A percentile compares a stretch with the other conserved stretches of the same genome.
Conservation (phyloP, 2,329 filamentous ascomycete genomes). For the Claviceps sp. region DNA sequence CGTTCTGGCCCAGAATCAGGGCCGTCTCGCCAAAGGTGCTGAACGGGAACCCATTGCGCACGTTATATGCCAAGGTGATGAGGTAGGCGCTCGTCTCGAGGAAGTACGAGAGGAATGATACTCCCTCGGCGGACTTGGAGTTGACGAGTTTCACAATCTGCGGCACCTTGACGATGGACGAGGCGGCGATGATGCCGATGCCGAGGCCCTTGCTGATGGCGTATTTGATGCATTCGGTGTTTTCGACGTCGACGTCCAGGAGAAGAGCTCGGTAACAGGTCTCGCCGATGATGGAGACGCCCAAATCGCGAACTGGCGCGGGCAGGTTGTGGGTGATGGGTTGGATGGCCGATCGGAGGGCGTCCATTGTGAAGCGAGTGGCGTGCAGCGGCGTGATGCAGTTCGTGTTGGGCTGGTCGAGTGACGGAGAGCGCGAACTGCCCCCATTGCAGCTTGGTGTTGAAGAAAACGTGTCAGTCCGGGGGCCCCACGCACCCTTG, state of each 20-base stretch:
- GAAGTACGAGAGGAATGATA: conserved; percentile 82
- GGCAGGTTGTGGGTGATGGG: conserved; percentile 65
- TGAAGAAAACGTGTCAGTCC: not conserved
- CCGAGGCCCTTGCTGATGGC: conserved; percentile 86
- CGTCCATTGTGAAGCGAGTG: conserved; percentile 36
- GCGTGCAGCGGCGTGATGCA: not conserved
- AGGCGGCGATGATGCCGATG: conserved; percentile 83
- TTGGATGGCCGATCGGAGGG: conserved; percentile 45
- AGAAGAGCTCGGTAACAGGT: conserved; percentile 78
- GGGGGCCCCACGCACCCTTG: not conserved
- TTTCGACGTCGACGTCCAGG: conserved; percentile 67
- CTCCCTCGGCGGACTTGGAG: conserved; percentile 67
- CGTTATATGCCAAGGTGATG: conserved; percentile 84
- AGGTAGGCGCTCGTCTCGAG: conserved; percentile 83
- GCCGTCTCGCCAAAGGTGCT: conserved; percentile 94
- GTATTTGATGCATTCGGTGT: conserved; percentile 72
- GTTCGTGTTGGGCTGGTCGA: not conserved
- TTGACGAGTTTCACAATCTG: conserved; percentile 86
- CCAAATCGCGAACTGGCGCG: conserved; percentile 57
- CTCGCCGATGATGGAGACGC: conserved; percentile 66
- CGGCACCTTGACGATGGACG: conserved; percentile 86
- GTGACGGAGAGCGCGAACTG: not conserved
- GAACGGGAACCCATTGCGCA: conserved; percentile 84
- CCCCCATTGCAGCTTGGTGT: not conserved
- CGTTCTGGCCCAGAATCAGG: conserved; percentile 82